These are phyloP conservation scores for Metschnikowia similis DNA, from an alignment of 805 yeast species.

Conservation along the genomic window DNA sequence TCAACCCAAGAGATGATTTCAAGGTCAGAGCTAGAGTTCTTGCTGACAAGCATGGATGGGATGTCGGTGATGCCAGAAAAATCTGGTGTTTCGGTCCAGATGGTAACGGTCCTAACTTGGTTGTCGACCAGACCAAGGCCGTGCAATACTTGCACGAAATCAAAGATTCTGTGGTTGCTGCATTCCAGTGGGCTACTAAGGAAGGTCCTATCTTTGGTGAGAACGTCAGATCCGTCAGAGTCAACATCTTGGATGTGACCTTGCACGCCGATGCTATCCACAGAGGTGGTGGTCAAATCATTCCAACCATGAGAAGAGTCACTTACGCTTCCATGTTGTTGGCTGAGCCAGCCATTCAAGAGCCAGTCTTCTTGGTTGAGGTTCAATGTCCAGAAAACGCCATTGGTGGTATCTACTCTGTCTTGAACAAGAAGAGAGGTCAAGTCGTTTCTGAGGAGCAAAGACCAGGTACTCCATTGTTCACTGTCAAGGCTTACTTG, in stretches of 20 bases:
- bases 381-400: constrained; percentile 99
- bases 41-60: constrained; percentile 99
- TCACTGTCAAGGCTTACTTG: constrained; percentile 99
- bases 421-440: constrained; percentile 99
- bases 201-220: constrained; percentile 99
- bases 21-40: constrained; percentile 97
- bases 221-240: constrained; percentile 91
- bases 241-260: constrained; percentile 98
- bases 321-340: constrained; percentile 97
- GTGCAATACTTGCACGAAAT: constrained; percentile 98
- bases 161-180: constrained; percentile 99
- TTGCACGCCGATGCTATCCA: constrained; percentile 99
- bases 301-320: constrained; percentile 99
- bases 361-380: constrained; percentile 98
- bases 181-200: constrained; percentile 99
- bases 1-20: constrained; percentile 95
- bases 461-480: constrained; percentile 99
- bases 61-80: constrained; percentile 99
- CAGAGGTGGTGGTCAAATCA: constrained; percentile 99
- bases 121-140: constrained; percentile 99
- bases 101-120: constrained; percentile 97
- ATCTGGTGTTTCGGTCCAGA: constrained; percentile 99
- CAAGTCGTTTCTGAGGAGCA: constrained; percentile 99
- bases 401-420: constrained; percentile 99
- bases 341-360: constrained; percentile 99